phyloP scores from a whole-genome alignment of 1,284 basidiomycete species.

The Boletus smithii region DNA sequence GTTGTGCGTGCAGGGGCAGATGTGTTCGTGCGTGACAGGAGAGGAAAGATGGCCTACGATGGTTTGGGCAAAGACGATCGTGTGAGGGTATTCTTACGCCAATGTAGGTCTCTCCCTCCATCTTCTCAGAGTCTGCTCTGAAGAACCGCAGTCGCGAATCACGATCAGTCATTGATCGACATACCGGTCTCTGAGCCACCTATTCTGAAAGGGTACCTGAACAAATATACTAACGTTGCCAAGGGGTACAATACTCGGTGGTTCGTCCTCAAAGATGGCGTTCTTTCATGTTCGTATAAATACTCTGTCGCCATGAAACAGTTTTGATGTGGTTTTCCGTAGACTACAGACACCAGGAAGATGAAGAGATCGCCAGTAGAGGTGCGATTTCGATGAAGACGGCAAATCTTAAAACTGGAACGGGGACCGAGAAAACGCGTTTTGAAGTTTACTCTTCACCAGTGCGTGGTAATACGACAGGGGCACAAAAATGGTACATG shows the following conservation, averaged over 20 bases:
- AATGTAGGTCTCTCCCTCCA: conserved; percentile 54
- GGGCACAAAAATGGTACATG: conserved; percentile 81
- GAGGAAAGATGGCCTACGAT: conserved; percentile 76
- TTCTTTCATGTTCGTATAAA: conserved; percentile 69
- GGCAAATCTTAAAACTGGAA: conserved; percentile 55
- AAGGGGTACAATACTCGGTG: conserved; percentile 90
- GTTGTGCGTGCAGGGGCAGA: conserved; percentile 85
- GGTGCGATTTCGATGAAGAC: conserved; percentile 89
- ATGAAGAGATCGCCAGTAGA: conserved; percentile 83
- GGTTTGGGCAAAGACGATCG: conserved; percentile 71
- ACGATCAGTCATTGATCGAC: conserved; percentile 67
- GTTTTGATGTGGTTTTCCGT: conserved; percentile 7
- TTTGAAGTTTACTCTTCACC: conserved; percentile 80
- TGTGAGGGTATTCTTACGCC: conserved; percentile 79
- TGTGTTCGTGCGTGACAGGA: conserved; percentile 83
- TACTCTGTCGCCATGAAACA: background rate
- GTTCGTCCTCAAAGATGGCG: conserved; percentile 90
- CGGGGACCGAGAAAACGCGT: conserved; percentile 55
- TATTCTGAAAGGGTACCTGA: conserved; percentile 75
- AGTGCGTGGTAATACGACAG: conserved; percentile 41
- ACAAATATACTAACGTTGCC: conserved; percentile 89
- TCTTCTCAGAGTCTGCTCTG: background rate
- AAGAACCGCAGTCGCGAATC: conserved; percentile 63
- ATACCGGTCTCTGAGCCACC: conserved; percentile 53
- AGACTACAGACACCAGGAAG: conserved; percentile 92